These are phyloP conservation scores for Botryotinia narcissicola DNA, from an alignment of 2,329 filamentous ascomycete species.

Conservation along the genomic window DNA sequence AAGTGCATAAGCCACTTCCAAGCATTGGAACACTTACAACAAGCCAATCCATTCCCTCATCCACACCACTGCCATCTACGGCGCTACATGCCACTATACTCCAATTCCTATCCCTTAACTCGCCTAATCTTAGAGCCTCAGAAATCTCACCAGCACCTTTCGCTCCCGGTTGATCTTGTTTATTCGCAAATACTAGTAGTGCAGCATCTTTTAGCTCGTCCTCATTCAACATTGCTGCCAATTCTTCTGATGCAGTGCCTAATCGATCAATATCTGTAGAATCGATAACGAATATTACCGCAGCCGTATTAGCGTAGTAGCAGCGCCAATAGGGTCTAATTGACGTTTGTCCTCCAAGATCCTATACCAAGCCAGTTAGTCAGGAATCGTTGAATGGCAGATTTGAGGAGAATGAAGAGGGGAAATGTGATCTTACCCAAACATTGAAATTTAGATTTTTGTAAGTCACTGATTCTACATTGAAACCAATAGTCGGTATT, in stretches of 20 bases:
- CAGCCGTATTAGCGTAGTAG: slow-evolving; percentile 98
- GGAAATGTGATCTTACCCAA: slow-evolving; percentile 63
- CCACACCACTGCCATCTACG: slow-evolving; percentile 90
- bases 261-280: slow-evolving; percentile 95
- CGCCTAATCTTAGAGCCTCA: slow-evolving; percentile 83
- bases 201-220: slow-evolving; percentile 93
- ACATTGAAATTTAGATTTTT: slow-evolving; percentile 99
- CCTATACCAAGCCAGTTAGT: slow-evolving; percentile 47
- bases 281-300: slow-evolving; percentile 98
- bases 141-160: slow-evolving; percentile 97
- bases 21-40: slow-evolving; percentile 46
- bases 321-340: slow-evolving; percentile 99
- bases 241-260: slow-evolving; percentile 87
- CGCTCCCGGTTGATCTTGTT: slow-evolving; percentile 96
- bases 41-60: slow-evolving; percentile 98
- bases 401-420: neutral
- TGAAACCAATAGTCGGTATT: slow-evolving; percentile 98
- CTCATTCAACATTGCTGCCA: slow-evolving; percentile 93
- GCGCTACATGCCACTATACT: slow-evolving; percentile 98
- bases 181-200: slow-evolving; percentile 95
- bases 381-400: slow-evolving; percentile 4
- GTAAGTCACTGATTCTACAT: slow-evolving; percentile 98
- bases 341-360: slow-evolving; percentile 95
- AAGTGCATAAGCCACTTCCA: neutral
- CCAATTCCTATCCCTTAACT: slow-evolving; percentile 96